phyloP scores from a whole-genome alignment of 2,329 filamentous ascomycete genomes.

The Alternaria sp. region DNA sequence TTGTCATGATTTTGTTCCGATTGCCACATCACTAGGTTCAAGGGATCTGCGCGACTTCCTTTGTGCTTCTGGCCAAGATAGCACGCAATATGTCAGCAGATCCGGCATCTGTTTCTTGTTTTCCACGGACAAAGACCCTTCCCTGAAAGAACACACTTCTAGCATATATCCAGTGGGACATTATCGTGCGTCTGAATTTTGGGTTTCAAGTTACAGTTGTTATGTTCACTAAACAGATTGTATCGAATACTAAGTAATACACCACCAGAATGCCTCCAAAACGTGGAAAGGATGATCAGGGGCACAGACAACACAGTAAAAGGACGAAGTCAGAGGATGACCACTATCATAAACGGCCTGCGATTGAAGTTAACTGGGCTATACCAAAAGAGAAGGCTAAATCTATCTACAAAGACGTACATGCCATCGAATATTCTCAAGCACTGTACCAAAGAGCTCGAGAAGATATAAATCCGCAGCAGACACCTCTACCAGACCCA shows the following conservation, averaged over 20 bases:
- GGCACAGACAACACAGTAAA: neutral
- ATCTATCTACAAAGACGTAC: neutral
- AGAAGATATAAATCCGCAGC: neutral
- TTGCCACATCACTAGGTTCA: neutral
- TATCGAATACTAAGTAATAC: neutral
- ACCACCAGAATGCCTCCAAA: conserved; percentile 4
- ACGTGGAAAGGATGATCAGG: neutral
- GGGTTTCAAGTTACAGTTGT: too few species aligned
- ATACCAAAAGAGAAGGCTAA: conserved; percentile 12
- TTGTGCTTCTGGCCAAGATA: neutral
- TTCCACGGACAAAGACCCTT: neutral
- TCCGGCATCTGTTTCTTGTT: conserved; percentile 3
- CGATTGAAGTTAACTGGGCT: conserved; percentile 1
- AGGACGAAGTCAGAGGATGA: neutral
- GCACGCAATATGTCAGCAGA: neutral
- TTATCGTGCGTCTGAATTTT: neutral
- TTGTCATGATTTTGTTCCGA: neutral
- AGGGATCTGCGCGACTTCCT: neutral
- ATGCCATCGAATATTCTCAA: conserved; percentile 6
- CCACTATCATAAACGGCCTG: too few species aligned
- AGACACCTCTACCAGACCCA: conserved; percentile 12
- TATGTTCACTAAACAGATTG: neutral
- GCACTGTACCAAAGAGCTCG: conserved; percentile 6
- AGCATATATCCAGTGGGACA: neutral
- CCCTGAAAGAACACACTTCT: neutral